A percentile compares a stretch with the other conserved stretches of the same genome.
These are phyloP conservation scores for Rhodotorula sp. DNA, from an alignment of 1,284 basidiomycete species.

Conservation along the genomic window DNA sequence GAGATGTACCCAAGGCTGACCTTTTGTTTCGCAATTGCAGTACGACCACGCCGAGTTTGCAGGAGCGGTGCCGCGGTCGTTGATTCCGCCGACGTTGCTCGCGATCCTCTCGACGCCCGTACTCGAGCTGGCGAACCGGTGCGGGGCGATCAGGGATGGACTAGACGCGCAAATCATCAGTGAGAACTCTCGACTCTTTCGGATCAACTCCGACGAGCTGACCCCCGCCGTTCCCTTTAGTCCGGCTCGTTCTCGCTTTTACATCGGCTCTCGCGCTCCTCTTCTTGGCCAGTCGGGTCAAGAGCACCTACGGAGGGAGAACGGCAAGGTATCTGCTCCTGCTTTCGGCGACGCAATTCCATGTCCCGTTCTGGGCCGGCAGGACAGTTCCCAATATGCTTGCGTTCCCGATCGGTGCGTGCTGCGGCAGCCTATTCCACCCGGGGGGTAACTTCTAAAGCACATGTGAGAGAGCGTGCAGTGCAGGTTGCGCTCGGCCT, in stretches of 20 bases:
- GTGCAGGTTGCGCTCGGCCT: conserved; percentile 66
- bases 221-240: background rate
- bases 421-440: too few relatives aligned
- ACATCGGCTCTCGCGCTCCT: conserved; percentile 66
- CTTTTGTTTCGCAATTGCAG: conserved; percentile 50
- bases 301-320: conserved; percentile 62
- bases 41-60: conserved; percentile 90
- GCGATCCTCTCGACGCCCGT: conserved; percentile 45
- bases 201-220: background rate
- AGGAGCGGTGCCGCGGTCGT: conserved; percentile 84
- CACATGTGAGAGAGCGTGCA: conserved; percentile 44
- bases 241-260: conserved; percentile 59
- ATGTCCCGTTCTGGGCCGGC: conserved; percentile 88
- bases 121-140: conserved; percentile 48
- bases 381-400: conserved; percentile 93
- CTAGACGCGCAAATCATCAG: conserved; percentile 64
- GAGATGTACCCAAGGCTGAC: background rate
- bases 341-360: conserved; percentile 79
- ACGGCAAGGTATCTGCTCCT: conserved; percentile 65
- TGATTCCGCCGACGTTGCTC: conserved; percentile 62
- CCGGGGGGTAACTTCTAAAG: too few relatives aligned
- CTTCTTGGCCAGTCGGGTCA: conserved; percentile 64
- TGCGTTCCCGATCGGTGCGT: conserved; percentile 72
- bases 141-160: conserved; percentile 58
- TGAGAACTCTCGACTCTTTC: conserved; percentile 49